Percentiles rank a stretch among this genome's conserved stretches.
Evolutionary conservation across 495 filamentous ascomycete genomes (phyloP).

Genomic region (Hypomontagnella submonticulosa): DNA sequence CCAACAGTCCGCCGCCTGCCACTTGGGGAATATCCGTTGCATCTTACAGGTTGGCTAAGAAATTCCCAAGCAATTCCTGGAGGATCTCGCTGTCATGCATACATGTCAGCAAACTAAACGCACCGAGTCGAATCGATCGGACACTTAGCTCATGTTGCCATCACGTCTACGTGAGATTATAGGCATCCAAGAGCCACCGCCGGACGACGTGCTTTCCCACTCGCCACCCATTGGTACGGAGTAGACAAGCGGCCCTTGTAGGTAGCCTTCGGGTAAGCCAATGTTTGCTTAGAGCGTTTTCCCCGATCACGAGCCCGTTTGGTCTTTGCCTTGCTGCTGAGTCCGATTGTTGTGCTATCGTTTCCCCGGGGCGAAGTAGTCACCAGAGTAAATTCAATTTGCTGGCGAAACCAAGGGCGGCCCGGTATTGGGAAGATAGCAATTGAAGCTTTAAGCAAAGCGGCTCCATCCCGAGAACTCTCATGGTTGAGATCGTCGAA

Average conservation of each 20-base stretch:
- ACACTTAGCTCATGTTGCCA: too few relatives aligned
- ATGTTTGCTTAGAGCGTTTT: constrained; percentile 1
- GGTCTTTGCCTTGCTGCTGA: constrained; percentile 9
- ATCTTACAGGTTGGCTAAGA: constrained; percentile 2
- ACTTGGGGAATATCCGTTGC: constrained; percentile 25
- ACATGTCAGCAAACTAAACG: constrained; percentile 29
- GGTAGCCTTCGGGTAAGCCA: constrained; percentile 26
- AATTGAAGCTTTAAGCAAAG: constrained; percentile 2
- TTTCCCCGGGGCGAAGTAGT: background rate
- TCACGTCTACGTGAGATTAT: constrained; percentile 6
- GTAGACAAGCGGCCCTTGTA: constrained; percentile 12
- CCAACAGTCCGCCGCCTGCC: constrained; percentile 11
- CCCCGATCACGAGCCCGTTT: constrained; percentile 11
- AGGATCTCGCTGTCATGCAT: constrained; percentile 32
- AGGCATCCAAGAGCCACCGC: constrained; percentile 14
- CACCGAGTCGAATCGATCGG: background rate
- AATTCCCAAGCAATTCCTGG: constrained; percentile 29
- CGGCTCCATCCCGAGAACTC: constrained; percentile 2
- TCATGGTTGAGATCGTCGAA: constrained; percentile 7
- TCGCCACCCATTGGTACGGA: constrained; percentile 12
- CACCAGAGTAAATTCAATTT: background rate
- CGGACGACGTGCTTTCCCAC: background rate
- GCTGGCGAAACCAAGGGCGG: constrained; percentile 8
- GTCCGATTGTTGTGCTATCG: background rate
- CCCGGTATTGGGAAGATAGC: constrained; percentile 4